phyloP scores from a whole-genome alignment of 495 filamentous ascomycete genomes.

The Penicillium robsamsonii region DNA sequence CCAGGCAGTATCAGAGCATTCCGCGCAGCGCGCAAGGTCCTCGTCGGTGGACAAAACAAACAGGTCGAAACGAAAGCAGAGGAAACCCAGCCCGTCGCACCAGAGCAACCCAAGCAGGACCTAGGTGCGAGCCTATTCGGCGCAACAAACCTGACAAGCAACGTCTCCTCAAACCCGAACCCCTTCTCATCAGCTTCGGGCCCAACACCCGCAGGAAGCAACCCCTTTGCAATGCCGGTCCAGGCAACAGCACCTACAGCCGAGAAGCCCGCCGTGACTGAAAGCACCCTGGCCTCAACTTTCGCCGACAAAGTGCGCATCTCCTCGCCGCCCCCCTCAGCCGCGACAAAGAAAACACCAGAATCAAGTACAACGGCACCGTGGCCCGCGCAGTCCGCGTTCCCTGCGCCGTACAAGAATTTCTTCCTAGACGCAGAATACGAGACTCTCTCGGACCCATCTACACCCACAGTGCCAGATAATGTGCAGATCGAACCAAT shows the following conservation, averaged over 20 bases:
- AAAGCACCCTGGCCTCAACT: constrained; percentile 57
- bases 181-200: constrained; percentile 51
- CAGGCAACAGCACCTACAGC: constrained; percentile 35
- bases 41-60: constrained; percentile 25
- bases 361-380: constrained; percentile 47
- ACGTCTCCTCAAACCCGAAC: constrained; percentile 53
- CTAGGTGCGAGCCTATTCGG: constrained; percentile 57
- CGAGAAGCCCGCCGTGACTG: constrained; percentile 22
- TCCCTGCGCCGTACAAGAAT: constrained; percentile 68
- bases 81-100: constrained; percentile 30
- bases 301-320: constrained; percentile 68
- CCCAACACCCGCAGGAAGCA: constrained; percentile 29
- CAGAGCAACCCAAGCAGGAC: constrained; percentile 49
- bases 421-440: constrained; percentile 91
- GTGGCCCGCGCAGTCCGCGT: constrained; percentile 67
- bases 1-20: constrained; percentile 74
- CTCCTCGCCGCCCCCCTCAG: constrained; percentile 42
- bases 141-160: constrained; percentile 37
- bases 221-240: constrained; percentile 50
- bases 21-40: constrained; percentile 55
- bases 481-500: constrained; percentile 58
- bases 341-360: constrained; percentile 35
- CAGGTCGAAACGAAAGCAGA: constrained; percentile 35
- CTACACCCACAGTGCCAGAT: constrained; percentile 41
- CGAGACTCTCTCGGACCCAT: constrained; percentile 66